phyloP scores from a whole-genome alignment of 345 rosid species.

The Theobroma cacao region DNA sequence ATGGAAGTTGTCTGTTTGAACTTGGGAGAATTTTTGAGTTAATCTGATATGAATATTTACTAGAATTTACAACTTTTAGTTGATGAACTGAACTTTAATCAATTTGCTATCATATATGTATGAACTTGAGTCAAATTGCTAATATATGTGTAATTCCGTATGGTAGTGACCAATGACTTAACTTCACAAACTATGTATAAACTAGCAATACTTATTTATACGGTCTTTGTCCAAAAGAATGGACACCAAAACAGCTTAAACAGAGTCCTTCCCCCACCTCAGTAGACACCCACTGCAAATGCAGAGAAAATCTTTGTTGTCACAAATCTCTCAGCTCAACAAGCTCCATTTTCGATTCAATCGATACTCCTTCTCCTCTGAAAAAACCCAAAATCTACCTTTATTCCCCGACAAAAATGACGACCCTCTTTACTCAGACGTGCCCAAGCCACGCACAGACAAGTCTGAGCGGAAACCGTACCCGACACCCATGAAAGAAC shows the following conservation, averaged over 20 bases:
- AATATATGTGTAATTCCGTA: too few species aligned
- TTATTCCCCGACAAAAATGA: constrained; percentile 11
- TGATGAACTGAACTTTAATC: too few species aligned
- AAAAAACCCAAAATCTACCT: constrained; percentile 3
- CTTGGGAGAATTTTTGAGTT: too few species aligned
- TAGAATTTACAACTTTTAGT: too few species aligned
- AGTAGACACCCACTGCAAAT: constrained; percentile 12
- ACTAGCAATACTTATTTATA: too few species aligned
- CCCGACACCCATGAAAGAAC: constrained; percentile 64
- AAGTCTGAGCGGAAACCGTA: constrained; percentile 85
- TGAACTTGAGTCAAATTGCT: too few species aligned
- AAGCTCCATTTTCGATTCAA: constrained; percentile 18
- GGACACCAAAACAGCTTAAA: neutral
- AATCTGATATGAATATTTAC: too few species aligned
- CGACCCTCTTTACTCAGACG: constrained; percentile 53
- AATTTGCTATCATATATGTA: too few species aligned
- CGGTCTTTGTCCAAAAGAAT: too few species aligned
- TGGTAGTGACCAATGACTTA: too few species aligned
- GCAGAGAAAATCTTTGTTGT: constrained; percentile 29
- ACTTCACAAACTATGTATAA: too few species aligned
- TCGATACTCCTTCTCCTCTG: constrained; percentile 19
- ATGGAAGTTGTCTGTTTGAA: neutral
- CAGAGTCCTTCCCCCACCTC: neutral
- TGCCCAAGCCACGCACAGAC: constrained; percentile 65
- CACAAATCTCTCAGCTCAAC: constrained; percentile 17